Evolutionary conservation across 768 basidiomycete genomes (phyloP).

Genomic region (Gautieria morchelliformis): DNA sequence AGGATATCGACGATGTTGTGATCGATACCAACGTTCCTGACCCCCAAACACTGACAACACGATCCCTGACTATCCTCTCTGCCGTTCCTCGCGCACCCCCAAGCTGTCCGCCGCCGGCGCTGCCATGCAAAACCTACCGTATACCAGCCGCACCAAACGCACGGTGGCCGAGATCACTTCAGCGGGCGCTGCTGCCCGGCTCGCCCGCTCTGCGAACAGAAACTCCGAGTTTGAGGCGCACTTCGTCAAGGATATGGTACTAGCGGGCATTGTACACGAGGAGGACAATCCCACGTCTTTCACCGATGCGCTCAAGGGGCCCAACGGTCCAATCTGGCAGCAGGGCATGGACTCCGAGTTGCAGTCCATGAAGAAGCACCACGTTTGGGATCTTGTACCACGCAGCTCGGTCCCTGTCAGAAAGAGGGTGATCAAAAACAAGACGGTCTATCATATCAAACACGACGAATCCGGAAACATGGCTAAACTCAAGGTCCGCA

Average conservation of each 20-base stretch:
- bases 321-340: conserved; percentile 15
- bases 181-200: not conserved
- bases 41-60: not conserved
- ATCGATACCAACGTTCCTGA: not conserved
- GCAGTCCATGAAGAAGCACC: no score
- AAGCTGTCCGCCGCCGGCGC: not conserved
- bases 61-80: not conserved
- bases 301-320: conserved; percentile 14
- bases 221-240: not conserved
- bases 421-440: conserved; percentile 14
- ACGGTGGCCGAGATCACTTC: not conserved
- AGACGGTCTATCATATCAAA: no score
- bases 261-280: conserved; percentile 11
- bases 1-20: no score
- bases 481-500: no score
- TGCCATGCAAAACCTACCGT: not conserved
- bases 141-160: not conserved
- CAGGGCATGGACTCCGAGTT: no score
- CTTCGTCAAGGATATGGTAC: conserved; percentile 8
- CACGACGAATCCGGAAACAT: no score
- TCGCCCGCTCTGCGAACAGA: not conserved
- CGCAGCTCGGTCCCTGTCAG: no score
- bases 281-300: conserved; percentile 14
- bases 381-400: no score
- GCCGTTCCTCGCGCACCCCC: not conserved